A percentile compares a stretch with the other conserved stretches of the same genome.
Evolutionary conservation across 257 asterid species (phyloP).

Genomic region (Verbena officinalis): DNA sequence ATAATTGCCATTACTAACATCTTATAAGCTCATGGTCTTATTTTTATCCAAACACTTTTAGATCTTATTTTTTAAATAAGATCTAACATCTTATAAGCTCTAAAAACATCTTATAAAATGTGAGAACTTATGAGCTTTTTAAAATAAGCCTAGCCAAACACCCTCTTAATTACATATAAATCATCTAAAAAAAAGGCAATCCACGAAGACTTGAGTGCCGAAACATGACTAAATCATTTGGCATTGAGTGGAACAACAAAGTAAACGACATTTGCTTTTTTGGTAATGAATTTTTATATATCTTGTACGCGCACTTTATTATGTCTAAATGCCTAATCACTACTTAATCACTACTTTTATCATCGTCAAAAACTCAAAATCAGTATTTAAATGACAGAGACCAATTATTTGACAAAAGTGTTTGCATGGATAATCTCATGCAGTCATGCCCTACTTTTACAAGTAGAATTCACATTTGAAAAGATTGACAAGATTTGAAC

Average conservation of each 20-base stretch:
- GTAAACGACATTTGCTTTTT: neutral
- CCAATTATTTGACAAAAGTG: neutral
- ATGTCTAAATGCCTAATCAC: neutral
- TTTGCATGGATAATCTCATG: neutral
- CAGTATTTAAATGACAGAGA: neutral
- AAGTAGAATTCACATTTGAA: too few relatives aligned
- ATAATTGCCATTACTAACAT: too few relatives aligned
- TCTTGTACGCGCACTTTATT: conserved; percentile 7
- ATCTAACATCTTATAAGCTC: too few relatives aligned
- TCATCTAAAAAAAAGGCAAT: neutral
- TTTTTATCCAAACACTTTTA: too few relatives aligned
- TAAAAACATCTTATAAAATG: too few relatives aligned
- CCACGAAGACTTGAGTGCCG: neutral
- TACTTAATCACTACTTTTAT: neutral
- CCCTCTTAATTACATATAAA: too few relatives aligned
- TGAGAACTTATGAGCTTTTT: too few relatives aligned
- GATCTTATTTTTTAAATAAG: too few relatives aligned
- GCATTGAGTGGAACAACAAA: neutral
- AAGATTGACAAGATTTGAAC: too few relatives aligned
- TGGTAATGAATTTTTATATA: neutral
- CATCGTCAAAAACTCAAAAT: neutral
- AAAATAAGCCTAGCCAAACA: too few relatives aligned
- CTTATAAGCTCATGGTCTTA: too few relatives aligned
- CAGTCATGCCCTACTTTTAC: too few relatives aligned
- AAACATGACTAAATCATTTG: conserved; percentile 3